Evolutionary conservation across 768 basidiomycete genomes (phyloP).

Genomic region (Scleroderma citrinum): DNA sequence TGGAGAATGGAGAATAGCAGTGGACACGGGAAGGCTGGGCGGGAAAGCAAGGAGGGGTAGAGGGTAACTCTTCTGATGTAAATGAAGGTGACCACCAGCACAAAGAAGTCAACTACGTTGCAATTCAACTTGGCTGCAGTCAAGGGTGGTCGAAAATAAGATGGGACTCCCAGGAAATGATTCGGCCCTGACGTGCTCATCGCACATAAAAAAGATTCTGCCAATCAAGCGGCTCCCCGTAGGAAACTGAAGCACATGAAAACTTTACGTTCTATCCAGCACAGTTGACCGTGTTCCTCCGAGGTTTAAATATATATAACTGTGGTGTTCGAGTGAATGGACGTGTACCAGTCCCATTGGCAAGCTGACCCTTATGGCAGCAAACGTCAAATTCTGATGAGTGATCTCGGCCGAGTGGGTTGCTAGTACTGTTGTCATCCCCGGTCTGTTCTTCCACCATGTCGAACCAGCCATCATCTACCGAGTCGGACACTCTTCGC

Average conservation of each 20-base stretch:
- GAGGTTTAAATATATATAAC: too few relatives aligned
- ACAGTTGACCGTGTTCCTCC: not conserved
- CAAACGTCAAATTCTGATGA: too few relatives aligned
- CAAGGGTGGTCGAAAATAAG: not conserved
- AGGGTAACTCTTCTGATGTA: not conserved
- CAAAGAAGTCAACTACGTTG: too few relatives aligned
- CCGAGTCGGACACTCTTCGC: constrained; percentile 22
- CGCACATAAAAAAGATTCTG: not conserved
- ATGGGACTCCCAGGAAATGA: not conserved
- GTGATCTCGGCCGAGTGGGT: too few relatives aligned
- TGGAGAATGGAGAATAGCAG: not conserved
- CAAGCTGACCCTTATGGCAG: not conserved
- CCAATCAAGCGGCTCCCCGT: not conserved
- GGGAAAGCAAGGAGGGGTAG: not conserved
- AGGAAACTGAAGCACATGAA: not conserved
- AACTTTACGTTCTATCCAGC: not conserved
- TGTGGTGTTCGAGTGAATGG: too few relatives aligned
- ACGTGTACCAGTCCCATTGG: too few relatives aligned
- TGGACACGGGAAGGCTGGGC: not conserved
- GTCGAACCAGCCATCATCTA: not conserved
- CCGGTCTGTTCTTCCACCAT: too few relatives aligned
- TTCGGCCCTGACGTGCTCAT: not conserved
- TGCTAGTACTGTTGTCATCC: too few relatives aligned
- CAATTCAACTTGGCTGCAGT: not conserved
- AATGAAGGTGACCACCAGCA: not conserved